Evolutionary conservation across 192 early-diverging fungal species (phyloP).

Genomic region (Dimargaris cristalligena): DNA sequence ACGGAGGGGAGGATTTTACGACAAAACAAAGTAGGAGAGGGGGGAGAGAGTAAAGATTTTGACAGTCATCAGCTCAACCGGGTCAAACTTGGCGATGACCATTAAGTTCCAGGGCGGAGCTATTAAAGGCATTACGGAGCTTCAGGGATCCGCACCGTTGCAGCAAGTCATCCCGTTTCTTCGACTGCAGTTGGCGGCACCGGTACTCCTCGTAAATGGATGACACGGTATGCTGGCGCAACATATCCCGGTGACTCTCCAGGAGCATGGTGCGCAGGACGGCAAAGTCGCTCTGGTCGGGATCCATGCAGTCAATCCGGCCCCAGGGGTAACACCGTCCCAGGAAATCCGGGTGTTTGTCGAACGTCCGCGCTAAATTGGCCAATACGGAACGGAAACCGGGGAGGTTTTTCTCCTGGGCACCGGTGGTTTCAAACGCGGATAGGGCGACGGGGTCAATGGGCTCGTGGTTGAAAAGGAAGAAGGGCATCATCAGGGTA

Average conservation of each 20-base stretch:
- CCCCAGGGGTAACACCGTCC: slow-evolving; percentile 87
- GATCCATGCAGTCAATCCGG: slow-evolving; percentile 88
- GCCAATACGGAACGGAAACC: neutral
- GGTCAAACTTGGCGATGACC: too few relatives aligned
- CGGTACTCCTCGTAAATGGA: slow-evolving; percentile 89
- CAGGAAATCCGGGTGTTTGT: slow-evolving; percentile 65
- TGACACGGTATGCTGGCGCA: slow-evolving; percentile 76
- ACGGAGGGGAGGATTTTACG: too few relatives aligned
- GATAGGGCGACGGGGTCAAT: slow-evolving; percentile 2
- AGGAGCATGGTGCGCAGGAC: slow-evolving; percentile 77
- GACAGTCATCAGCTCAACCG: too few relatives aligned
- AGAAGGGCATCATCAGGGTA: slow-evolving; percentile 4
- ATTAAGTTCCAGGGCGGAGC: too few relatives aligned
- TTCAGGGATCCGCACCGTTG: slow-evolving; percentile 72
- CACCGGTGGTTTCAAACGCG: neutral
- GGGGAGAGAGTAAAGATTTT: too few relatives aligned
- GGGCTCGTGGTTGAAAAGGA: slow-evolving; percentile 7
- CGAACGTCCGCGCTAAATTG: neutral
- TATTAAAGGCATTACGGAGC: slow-evolving; percentile 85
- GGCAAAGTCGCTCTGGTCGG: slow-evolving; percentile 88
- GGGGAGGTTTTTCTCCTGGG: neutral
- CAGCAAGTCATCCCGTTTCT: slow-evolving; percentile 61
- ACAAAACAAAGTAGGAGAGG: too few relatives aligned
- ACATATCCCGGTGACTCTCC: slow-evolving; percentile 86
- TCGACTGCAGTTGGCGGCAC: slow-evolving; percentile 56